These are phyloP conservation scores for Phytopythium kandeliae DNA, from an alignment of 352 stramenopile genomes.

Conservation along the genomic window DNA sequence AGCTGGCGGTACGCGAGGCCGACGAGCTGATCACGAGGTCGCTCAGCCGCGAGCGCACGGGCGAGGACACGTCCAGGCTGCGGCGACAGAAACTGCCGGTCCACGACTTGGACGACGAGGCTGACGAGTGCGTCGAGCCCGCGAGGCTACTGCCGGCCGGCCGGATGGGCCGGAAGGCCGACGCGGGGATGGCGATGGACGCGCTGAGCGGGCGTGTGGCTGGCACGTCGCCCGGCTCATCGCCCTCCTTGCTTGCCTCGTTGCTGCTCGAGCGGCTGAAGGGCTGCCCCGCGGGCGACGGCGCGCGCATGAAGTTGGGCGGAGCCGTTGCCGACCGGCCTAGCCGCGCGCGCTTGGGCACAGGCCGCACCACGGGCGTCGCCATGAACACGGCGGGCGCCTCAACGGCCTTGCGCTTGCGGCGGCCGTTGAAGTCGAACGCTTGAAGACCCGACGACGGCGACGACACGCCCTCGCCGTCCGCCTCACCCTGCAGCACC, in stretches of 20 bases:
- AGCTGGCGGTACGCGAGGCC: constrained; percentile 37
- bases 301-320: constrained; percentile 21
- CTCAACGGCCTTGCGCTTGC: constrained; percentile 57
- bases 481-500: constrained; percentile 31
- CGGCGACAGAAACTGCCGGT: constrained; percentile 55
- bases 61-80: constrained; percentile 65
- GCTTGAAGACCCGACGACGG: not conserved
- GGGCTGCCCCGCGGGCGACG: constrained; percentile 11
- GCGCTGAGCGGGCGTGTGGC: constrained; percentile 13
- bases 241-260: constrained; percentile 12
- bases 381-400: constrained; percentile 20
- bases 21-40: constrained; percentile 64
- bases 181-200: constrained; percentile 53
- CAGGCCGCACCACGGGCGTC: constrained; percentile 33
- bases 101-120: constrained; percentile 55
- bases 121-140: constrained; percentile 20
- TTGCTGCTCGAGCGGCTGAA: constrained; percentile 8
- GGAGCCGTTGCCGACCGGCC: constrained; percentile 23
- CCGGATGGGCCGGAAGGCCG: constrained; percentile 22
- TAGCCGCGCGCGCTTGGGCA: constrained; percentile 41
- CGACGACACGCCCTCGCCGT: constrained; percentile 1
- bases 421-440: constrained; percentile 31
- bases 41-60: constrained; percentile 44
- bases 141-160: constrained; percentile 17
- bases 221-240: constrained; percentile 1